Conservation (phyloP, 2,329 filamentous ascomycete species). For the Talaromyces sp. region DNA sequence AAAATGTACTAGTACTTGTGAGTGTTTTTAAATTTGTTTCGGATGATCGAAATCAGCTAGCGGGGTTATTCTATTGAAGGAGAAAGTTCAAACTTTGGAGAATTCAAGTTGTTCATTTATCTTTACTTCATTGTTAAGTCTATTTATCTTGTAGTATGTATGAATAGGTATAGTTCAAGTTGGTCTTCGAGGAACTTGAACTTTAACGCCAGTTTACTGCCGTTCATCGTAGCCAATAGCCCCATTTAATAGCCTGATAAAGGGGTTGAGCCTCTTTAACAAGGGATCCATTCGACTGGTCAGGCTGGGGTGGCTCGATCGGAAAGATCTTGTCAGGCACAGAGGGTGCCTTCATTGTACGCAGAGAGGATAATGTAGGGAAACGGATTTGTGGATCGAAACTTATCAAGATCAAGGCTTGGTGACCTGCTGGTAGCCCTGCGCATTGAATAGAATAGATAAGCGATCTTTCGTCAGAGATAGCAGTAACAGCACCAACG, state of each 20-base stretch:
- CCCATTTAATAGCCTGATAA: conserved; percentile 19
- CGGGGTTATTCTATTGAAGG: no score
- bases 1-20: no score
- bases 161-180: no score
- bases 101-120: neutral
- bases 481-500: conserved; percentile 36
- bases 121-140: no score
- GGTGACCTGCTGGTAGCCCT: conserved; percentile 22
- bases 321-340: conserved; percentile 1
- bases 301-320: neutral
- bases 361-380: conserved; percentile 15
- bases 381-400: conserved; percentile 43
- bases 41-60: no score
- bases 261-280: conserved; percentile 15
- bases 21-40: no score
- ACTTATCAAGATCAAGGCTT: conserved; percentile 42
- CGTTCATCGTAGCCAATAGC: conserved; percentile 24
- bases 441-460: conserved; percentile 42
- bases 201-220: neutral
- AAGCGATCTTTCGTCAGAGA: conserved; percentile 44
- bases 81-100: neutral
- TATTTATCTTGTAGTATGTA: no score
- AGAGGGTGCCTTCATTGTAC: neutral
- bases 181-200: no score
- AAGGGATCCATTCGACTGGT: neutral